Percentiles rank a stretch among this genome's conserved stretches.
phyloP scores from a whole-genome alignment of 768 basidiomycete genomes.

The Suillus ampliporus region DNA sequence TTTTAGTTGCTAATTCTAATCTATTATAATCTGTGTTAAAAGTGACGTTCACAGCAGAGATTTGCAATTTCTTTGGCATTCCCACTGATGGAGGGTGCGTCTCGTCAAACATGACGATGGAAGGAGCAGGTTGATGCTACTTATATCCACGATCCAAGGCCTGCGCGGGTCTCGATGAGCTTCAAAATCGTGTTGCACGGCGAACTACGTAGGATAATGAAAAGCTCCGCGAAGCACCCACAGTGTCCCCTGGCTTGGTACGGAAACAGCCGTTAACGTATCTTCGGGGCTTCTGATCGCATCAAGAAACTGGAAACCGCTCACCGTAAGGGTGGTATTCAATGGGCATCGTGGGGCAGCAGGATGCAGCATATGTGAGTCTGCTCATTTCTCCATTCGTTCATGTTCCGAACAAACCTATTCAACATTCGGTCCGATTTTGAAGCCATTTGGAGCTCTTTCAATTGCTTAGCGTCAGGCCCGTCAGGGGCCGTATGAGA shows the following conservation, averaged over 20 bases:
- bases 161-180: not conserved
- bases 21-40: not conserved
- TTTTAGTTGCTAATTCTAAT: too few relatives aligned
- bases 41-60: not conserved
- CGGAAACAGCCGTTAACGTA: not conserved
- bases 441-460: not conserved
- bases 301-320: constrained; percentile 1
- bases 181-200: not conserved
- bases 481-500: not conserved
- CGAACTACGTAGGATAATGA: not conserved
- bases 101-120: not conserved
- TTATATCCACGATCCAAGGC: not conserved
- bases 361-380: not conserved
- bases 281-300: not conserved
- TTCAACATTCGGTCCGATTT: not conserved
- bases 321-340: constrained; percentile 7
- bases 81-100: not conserved
- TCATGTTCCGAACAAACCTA: not conserved
- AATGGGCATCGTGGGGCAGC: not conserved
- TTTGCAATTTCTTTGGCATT: not conserved
- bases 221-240: constrained; percentile 1
- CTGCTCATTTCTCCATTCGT: not conserved
- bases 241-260: not conserved
- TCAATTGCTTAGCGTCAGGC: not conserved
- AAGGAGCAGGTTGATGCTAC: not conserved